A percentile compares a stretch with the other conserved stretches of the same genome.
These are phyloP conservation scores for Aechmea fasciata DNA, from an alignment of 176 grass and related monocot species.

Conservation along the genomic window DNA sequence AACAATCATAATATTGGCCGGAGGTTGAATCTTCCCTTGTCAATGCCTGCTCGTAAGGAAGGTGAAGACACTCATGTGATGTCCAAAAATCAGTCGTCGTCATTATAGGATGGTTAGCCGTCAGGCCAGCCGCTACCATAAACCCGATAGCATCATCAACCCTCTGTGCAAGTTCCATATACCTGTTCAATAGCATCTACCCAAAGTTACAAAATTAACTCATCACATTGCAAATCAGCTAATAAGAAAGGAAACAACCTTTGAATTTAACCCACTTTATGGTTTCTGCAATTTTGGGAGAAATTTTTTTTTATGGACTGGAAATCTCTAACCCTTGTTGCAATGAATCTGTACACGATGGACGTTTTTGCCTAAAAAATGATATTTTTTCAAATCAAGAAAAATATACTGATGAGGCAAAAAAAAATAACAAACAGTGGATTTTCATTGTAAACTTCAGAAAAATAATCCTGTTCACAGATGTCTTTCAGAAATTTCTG, in stretches of 20 bases:
- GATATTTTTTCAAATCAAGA: no score
- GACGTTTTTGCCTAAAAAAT: no score
- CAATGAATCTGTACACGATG: no score
- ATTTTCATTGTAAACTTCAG: no score
- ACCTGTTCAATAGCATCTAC: neutral
- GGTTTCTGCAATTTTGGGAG: no score
- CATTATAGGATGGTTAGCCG: slow-evolving; percentile 12
- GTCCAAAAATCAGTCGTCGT: slow-evolving; percentile 13
- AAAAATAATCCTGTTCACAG: no score
- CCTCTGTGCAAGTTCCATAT: slow-evolving; percentile 15
- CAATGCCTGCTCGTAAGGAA: slow-evolving; percentile 13
- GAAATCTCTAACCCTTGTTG: no score
- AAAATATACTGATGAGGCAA: no score
- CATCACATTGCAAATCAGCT: neutral
- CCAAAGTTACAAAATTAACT: neutral
- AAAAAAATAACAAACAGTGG: no score
- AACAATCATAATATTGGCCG: slow-evolving; percentile 5
- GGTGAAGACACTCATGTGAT: slow-evolving; percentile 7
- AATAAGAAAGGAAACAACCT: neutral
- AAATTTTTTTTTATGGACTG: no score
- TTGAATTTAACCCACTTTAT: no score
- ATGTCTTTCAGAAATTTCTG: no score
- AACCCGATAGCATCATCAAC: slow-evolving; percentile 11
- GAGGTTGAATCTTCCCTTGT: slow-evolving; percentile 13
- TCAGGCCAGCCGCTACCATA: slow-evolving; percentile 8